Conservation (phyloP, 129 eudicot genomes). For the Helianthus tuberosus region DNA sequence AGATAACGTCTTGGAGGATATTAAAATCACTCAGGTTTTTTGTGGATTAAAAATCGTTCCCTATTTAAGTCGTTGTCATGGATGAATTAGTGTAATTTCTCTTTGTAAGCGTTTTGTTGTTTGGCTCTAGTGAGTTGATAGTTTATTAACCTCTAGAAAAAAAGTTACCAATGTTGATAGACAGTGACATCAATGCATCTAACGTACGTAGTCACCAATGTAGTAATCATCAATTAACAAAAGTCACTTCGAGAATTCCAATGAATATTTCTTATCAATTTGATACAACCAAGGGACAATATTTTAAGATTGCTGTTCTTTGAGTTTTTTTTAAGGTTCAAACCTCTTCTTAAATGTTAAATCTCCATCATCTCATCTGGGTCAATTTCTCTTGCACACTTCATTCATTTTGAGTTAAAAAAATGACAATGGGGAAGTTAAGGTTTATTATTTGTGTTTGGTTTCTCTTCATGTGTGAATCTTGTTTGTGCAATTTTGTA, state of each 20-base stretch:
- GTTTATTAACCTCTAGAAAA: too few species aligned
- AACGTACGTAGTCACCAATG: background rate
- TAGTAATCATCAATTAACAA: background rate
- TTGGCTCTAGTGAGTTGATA: too few species aligned
- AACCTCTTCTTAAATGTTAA: too few species aligned
- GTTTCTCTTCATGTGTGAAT: constrained; percentile 37
- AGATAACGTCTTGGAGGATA: too few species aligned
- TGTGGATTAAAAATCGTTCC: too few species aligned
- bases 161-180: too few species aligned
- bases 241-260: background rate
- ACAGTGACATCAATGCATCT: background rate
- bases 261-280: constrained; percentile 2
- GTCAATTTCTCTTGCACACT: constrained; percentile 5
- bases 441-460: constrained; percentile 37
- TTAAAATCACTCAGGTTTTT: too few species aligned
- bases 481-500: constrained; percentile 60
- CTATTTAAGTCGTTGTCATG: too few species aligned
- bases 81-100: too few species aligned
- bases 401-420: background rate
- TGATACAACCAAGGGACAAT: background rate
- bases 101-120: too few species aligned
- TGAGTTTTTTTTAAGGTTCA: background rate
- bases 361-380: constrained; percentile 6
- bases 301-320: background rate
- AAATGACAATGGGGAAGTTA: constrained; percentile 39